Evolutionary conservation across 345 rosid genomes (phyloP), one percentile per base, ranked within the genome.

Genomic region (Noccaea bulbosa): DNA sequence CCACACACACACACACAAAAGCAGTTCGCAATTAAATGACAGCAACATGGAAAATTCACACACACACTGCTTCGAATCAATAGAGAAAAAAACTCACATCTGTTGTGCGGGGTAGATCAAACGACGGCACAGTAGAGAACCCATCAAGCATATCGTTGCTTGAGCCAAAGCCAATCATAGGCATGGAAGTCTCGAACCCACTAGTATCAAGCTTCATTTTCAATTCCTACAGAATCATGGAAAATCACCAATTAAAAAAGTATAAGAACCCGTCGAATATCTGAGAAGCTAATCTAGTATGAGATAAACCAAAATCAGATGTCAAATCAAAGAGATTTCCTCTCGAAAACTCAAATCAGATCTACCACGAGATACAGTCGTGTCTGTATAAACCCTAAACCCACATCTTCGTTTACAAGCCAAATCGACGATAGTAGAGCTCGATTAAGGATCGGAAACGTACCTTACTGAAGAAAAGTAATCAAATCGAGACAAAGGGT

Each of bases 131-230:
- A 41, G 79, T 37, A 1, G 85, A 63, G 48, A 92, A 72, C 52
- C 78, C 92, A 67, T 72, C 78, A 59, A 32, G 75, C 40, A 82
- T 65, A 68, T 85, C 89, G 22, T 52, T 65, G 54, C 67, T 66
- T 0, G 69, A 65, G 44, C 62, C 71, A 11, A 79, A 46, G 10
- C 85, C 86, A 39, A 80, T 75, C 43, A 53, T 32, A 0, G 81
- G 83, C 39, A 81, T 74, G 8, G 81, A 24, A 4, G 84, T 83
- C 72, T 92, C 96, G 5, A 95, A 77, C 53, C 98, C 91, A 62
- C 90, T 86, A 0, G 88, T 84, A 65, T 92, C 98, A 52, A 90
- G 85, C 91, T 90, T 92, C 99, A 95, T 89, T 30, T 74, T 83
- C 17, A n/a, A 62, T 65, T n/a, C 55, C 67, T 76, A 70, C 49